phyloP scores from a whole-genome alignment of 2,329 filamentous ascomycete species.

The Ophiostoma pallidulum region DNA sequence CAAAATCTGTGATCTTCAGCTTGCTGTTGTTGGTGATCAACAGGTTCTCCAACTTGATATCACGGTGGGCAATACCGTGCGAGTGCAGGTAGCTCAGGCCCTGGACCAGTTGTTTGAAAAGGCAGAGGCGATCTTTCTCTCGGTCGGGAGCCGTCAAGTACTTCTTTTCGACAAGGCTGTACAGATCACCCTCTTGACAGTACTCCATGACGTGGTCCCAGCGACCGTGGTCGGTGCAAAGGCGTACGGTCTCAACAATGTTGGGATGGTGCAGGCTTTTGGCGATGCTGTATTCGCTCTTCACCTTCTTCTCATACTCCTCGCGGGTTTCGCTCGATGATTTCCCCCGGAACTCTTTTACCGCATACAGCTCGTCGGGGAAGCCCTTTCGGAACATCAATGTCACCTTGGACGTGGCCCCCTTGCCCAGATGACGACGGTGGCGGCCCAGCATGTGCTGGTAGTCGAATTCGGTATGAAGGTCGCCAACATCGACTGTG shows the following conservation, averaged over 20 bases:
- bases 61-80: slow-evolving; percentile 80
- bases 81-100: slow-evolving; percentile 74
- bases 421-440: slow-evolving; percentile 69
- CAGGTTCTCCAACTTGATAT: slow-evolving; percentile 84
- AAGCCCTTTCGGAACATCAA: slow-evolving; percentile 66
- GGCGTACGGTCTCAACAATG: slow-evolving; percentile 68
- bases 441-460: slow-evolving; percentile 61
- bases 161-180: slow-evolving; percentile 60
- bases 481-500: slow-evolving; percentile 58
- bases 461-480: slow-evolving; percentile 61
- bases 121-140: slow-evolving; percentile 61
- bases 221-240: slow-evolving; percentile 64
- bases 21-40: slow-evolving; percentile 70
- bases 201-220: slow-evolving; percentile 96
- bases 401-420: slow-evolving; percentile 72
- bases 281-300: slow-evolving; percentile 80
- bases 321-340: slow-evolving; percentile 57
- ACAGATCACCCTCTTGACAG: slow-evolving; percentile 74
- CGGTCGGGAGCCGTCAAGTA: slow-evolving; percentile 58
- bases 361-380: slow-evolving; percentile 61
- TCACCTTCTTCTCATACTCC: slow-evolving; percentile 82
- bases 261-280: slow-evolving; percentile 81
- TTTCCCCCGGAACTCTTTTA: slow-evolving; percentile 78
- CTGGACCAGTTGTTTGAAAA: slow-evolving; percentile 83
- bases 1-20: slow-evolving; percentile 87